phyloP scores from a whole-genome alignment of 352 stramenopile genomes.

The Pythium phragmiticola region DNA sequence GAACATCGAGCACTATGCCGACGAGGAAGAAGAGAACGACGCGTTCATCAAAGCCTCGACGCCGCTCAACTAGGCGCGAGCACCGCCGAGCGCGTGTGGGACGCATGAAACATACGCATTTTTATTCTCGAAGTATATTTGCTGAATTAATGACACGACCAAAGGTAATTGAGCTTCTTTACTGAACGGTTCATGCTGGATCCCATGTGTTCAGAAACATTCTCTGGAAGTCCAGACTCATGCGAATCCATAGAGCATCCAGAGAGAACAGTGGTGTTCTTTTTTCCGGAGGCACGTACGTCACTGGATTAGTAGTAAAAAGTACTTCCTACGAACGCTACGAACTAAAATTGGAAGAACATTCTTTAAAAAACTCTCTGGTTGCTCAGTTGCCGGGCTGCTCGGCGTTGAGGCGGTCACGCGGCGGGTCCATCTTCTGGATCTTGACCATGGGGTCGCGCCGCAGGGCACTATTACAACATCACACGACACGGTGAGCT shows the following conservation, averaged over 20 bases:
- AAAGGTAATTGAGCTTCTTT: neutral
- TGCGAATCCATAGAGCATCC: too few relatives aligned
- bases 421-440: constrained; percentile 86
- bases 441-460: constrained; percentile 83
- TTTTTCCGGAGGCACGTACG: too few relatives aligned
- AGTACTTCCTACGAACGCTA: too few relatives aligned
- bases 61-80: constrained; percentile 11
- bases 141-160: constrained; percentile 7
- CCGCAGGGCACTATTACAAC: constrained; percentile 50
- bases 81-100: neutral
- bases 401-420: constrained; percentile 70
- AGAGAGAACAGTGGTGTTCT: too few relatives aligned
- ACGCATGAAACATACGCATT: neutral
- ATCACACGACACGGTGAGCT: constrained; percentile 8
- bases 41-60: constrained; percentile 18
- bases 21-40: constrained; percentile 8
- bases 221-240: too few relatives aligned
- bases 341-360: too few relatives aligned
- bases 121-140: constrained; percentile 1
- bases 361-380: too few relatives aligned
- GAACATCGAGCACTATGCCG: constrained; percentile 56
- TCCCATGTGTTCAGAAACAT: too few relatives aligned
- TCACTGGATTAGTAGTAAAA: too few relatives aligned
- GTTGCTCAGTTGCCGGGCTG: constrained; percentile 1
- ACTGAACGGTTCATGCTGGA: too few relatives aligned